Percentiles rank a stretch among this genome's conserved stretches.
Conservation (phyloP, 192 early-diverging fungal species). For the Linnemannia exigua region DNA sequence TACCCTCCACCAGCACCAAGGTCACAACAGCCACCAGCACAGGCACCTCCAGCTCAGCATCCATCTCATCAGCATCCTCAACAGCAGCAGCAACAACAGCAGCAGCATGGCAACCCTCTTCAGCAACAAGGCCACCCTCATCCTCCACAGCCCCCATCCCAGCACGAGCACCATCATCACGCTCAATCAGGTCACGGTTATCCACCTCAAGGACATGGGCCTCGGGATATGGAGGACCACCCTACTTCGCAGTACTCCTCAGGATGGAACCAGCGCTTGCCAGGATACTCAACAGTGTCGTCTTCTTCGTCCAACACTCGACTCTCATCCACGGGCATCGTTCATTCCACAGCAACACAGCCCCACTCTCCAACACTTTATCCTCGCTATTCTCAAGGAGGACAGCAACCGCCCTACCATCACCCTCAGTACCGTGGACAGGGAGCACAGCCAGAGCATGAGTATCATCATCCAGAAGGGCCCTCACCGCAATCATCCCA, state of each 20-base stretch:
- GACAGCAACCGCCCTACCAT: constrained; percentile 18
- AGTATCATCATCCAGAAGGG: constrained; percentile 38
- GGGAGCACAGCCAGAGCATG: constrained; percentile 31
- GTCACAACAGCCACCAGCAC: constrained; percentile 19
- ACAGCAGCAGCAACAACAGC: constrained; percentile 25
- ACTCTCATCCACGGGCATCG: constrained; percentile 46
- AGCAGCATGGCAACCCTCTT: constrained; percentile 19
- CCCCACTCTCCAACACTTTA: constrained; percentile 33
- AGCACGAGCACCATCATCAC: constrained; percentile 43
- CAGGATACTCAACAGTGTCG: constrained; percentile 43
- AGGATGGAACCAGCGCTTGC: constrained; percentile 51
- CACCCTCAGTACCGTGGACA: constrained; percentile 38
- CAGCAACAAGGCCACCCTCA: constrained; percentile 19
- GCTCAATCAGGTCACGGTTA: constrained; percentile 21
- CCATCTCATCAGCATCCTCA: constrained; percentile 15
- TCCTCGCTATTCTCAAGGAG: constrained; percentile 36
- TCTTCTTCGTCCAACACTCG: constrained; percentile 44
- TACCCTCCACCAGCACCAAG: constrained; percentile 27
- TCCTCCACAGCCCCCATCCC: constrained; percentile 9
- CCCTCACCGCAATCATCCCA: constrained; percentile 18
- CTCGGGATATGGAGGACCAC: constrained; percentile 43
- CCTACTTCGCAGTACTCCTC: constrained; percentile 36
- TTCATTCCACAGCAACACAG: constrained; percentile 36
- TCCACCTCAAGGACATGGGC: constrained; percentile 8
- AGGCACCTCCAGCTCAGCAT: constrained; percentile 36